Evolutionary conservation across 331 rosid genomes (phyloP).

Genomic region (Stylosanthes scabra): DNA sequence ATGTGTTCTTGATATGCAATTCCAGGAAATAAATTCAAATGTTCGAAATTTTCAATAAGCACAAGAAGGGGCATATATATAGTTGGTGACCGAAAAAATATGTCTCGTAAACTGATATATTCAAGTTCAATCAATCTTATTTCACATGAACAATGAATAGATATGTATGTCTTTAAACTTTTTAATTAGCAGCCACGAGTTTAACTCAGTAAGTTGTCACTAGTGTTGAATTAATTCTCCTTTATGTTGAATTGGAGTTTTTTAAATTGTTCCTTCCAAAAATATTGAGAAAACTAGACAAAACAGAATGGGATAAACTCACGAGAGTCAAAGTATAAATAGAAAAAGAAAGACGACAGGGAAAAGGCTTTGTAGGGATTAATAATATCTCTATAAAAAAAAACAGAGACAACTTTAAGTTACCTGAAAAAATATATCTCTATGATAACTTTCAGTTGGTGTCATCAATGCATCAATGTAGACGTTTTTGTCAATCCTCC

Average conservation of each 20-base stretch:
- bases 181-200: background rate
- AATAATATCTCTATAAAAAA: background rate
- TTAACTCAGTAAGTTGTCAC: slow-evolving; percentile 12
- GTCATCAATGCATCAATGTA: slow-evolving; percentile 86
- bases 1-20: slow-evolving; percentile 32
- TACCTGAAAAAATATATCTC: slow-evolving; percentile 95
- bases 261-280: background rate
- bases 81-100: background rate
- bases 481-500: slow-evolving; percentile 80
- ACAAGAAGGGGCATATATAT: background rate
- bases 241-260: slow-evolving; percentile 15
- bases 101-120: background rate
- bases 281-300: slow-evolving; percentile 7
- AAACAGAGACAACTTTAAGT: slow-evolving; percentile 14
- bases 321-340: slow-evolving; percentile 13
- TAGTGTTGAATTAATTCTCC: background rate
- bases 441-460: slow-evolving; percentile 89
- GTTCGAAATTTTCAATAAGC: slow-evolving; percentile 9
- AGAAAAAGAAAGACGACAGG: background rate
- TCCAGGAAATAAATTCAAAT: slow-evolving; percentile 16
- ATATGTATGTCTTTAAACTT: background rate
- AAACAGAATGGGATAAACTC: slow-evolving; percentile 23
- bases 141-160: slow-evolving; percentile 18
- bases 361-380: slow-evolving; percentile 2
- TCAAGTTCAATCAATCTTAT: slow-evolving; percentile 22